These are phyloP conservation scores for Trametes sanguinea DNA, from an alignment of 768 basidiomycete genomes.

Conservation along the genomic window DNA sequence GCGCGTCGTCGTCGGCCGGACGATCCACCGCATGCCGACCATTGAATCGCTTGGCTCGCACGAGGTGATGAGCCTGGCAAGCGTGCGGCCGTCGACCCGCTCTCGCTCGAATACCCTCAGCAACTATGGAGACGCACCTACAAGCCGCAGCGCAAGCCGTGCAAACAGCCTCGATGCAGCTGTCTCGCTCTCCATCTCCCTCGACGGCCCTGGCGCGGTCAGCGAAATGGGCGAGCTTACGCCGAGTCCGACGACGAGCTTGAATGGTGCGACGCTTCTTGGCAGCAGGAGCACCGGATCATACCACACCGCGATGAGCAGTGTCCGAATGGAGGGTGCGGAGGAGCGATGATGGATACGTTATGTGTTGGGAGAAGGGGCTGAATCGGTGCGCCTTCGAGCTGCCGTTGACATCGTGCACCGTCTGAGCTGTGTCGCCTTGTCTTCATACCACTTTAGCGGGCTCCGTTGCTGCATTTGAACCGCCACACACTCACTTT, in stretches of 20 bases:
- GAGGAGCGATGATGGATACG: neutral
- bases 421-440: neutral
- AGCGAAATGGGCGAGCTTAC: constrained; percentile 16
- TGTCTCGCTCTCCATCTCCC: constrained; percentile 25
- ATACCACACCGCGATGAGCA: constrained; percentile 11
- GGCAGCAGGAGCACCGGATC: constrained; percentile 16
- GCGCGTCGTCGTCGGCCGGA: constrained; percentile 62
- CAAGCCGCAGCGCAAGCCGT: constrained; percentile 27
- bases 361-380: neutral
- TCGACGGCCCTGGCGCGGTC: constrained; percentile 18
- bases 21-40: constrained; percentile 76
- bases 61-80: constrained; percentile 44
- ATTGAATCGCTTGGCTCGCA: constrained; percentile 76
- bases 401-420: neutral
- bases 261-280: constrained; percentile 1
- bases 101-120: constrained; percentile 33
- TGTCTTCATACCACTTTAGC: constrained; percentile 9
- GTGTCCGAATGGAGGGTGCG: neutral
- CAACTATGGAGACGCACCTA: constrained; percentile 19
- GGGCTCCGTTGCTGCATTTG: neutral
- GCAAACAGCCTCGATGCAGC: constrained; percentile 31
- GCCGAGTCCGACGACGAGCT: constrained; percentile 19
- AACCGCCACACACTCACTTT: constrained; percentile 2
- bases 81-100: constrained; percentile 31
- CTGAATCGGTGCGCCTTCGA: neutral